phyloP scores from a whole-genome alignment of 1,139 yeast species.

The Kodamaea arcana region DNA sequence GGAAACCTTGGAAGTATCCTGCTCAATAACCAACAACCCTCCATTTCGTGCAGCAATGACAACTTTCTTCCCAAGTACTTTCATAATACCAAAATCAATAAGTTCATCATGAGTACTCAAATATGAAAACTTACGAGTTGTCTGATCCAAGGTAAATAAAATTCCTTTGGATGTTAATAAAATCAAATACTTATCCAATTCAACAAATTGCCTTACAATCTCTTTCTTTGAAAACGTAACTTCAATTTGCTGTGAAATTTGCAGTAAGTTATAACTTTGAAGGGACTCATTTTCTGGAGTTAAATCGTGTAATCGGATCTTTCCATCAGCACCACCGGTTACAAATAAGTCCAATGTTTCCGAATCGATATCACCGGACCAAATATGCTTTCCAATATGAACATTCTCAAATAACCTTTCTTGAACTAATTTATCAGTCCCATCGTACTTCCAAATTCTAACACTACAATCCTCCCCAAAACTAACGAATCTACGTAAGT shows the following conservation, averaged over 20 bases:
- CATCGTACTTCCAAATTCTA: conserved; percentile 63
- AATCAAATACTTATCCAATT: conserved; percentile 42
- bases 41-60: conserved; percentile 54
- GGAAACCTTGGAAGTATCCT: conserved; percentile 14
- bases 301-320: conserved; percentile 60
- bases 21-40: conserved; percentile 42
- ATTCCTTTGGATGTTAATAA: conserved; percentile 64
- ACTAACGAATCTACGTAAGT: conserved; percentile 41
- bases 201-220: conserved; percentile 57
- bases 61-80: conserved; percentile 43
- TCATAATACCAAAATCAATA: conserved; percentile 47
- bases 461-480: conserved; percentile 88
- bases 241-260: conserved; percentile 25
- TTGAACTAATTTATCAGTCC: conserved; percentile 21
- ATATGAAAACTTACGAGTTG: conserved; percentile 25
- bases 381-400: conserved; percentile 81
- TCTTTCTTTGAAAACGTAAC: conserved; percentile 43
- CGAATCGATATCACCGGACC: conserved; percentile 71
- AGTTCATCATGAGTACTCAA: conserved; percentile 3
- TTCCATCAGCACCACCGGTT: conserved; percentile 90
- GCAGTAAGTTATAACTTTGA: conserved; percentile 24
- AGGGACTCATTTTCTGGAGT: conserved; percentile 9
- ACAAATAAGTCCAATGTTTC: conserved; percentile 44
- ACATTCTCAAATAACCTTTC: conserved; percentile 46
- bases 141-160: conserved; percentile 27